Base-by-base conservation (phyloP, 352 stramenopile species). In the Globisporangium recalcitrans region DNA sequence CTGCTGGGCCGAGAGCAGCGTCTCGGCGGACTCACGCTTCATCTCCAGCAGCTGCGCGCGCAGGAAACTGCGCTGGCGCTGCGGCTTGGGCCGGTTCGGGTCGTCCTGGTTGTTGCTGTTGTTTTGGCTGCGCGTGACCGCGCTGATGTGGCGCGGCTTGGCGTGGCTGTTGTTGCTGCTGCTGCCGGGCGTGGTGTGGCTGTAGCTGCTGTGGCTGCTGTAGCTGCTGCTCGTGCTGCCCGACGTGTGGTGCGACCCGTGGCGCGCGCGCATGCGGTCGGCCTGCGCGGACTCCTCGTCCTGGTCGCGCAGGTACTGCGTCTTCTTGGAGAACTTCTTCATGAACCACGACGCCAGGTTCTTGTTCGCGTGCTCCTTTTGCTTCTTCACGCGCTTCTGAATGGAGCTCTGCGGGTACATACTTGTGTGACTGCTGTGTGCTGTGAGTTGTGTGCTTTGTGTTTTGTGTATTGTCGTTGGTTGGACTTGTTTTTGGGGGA, bases 331-430 rank as follows among this genome's bases (percentile, higher is more conserved):
- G 60, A 91, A 88, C 57, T 81, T 85, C 68, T 69, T 74, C 24
- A 89, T 70, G 63, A 91, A 84, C 82, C 82, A 91, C 38, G 76
- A 83, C 49, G 78, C 74, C 48, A 88, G 69, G 56, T 80, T 86
- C 42, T 67, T 74, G 62, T 85, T 80, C 58, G 81, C 65, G 44
- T 84, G 66, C 64, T 83, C 67, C 65, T 84, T 85, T 49, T 88
- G 77, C 34, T 74, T 73, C 11, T 78, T 71, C 31, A 78, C 77
- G 40, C 74, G 78, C 70, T 84, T 87, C 62, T 85, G 77, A 57
- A 77, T 51, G 11, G 56, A 62, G 10, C 7, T 52, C 61, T 66
- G 61, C 42, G 61, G 32, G 52, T 62, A 66, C 61, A 66, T 66
- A 34, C 26, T 51, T 32, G 21, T 46, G n/a, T 24, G 40, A 19